phyloP scores from a whole-genome alignment of 257 asterid genomes.

The Ocimum tenuiflorum region DNA sequence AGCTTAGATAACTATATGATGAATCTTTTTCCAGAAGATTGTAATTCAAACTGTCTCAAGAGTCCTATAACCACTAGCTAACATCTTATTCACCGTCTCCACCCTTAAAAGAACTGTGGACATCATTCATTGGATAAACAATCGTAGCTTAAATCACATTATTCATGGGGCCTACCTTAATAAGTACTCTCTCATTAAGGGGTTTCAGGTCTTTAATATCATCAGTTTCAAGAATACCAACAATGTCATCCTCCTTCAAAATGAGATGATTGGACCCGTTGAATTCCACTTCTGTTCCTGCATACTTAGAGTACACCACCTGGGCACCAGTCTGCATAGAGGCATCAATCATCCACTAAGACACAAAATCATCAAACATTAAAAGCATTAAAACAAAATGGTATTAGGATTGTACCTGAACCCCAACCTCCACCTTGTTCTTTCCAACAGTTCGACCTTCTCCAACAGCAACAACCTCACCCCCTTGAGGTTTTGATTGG shows the following conservation, averaged over 20 bases:
- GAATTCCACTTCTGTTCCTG: constrained; percentile 95
- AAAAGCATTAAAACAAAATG: not conserved
- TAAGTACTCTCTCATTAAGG: constrained; percentile 78
- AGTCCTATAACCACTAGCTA: not conserved
- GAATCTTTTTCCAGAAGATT: not conserved
- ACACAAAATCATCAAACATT: not conserved
- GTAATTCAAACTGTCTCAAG: not conserved
- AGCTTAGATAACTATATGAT: not conserved
- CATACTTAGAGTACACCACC: constrained; percentile 82
- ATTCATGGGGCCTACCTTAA: constrained; percentile 65
- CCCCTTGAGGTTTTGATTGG: constrained; percentile 72
- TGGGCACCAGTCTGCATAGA: constrained; percentile 62
- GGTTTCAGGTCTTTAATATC: constrained; percentile 86
- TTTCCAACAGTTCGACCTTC: constrained; percentile 85
- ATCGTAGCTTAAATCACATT: no score
- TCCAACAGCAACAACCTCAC: constrained; percentile 92
- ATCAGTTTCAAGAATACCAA: constrained; percentile 78
- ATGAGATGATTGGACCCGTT: constrained; percentile 71
- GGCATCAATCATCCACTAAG: constrained; percentile 2
- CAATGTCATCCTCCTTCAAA: constrained; percentile 89
- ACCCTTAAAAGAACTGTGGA: not conserved
- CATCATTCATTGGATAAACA: no score
- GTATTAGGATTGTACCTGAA: constrained; percentile 42
- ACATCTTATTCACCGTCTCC: not conserved
- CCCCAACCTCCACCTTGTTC: constrained; percentile 60